phyloP scores from a whole-genome alignment of 2,329 filamentous ascomycete genomes.

The Botryotinia calthae region DNA sequence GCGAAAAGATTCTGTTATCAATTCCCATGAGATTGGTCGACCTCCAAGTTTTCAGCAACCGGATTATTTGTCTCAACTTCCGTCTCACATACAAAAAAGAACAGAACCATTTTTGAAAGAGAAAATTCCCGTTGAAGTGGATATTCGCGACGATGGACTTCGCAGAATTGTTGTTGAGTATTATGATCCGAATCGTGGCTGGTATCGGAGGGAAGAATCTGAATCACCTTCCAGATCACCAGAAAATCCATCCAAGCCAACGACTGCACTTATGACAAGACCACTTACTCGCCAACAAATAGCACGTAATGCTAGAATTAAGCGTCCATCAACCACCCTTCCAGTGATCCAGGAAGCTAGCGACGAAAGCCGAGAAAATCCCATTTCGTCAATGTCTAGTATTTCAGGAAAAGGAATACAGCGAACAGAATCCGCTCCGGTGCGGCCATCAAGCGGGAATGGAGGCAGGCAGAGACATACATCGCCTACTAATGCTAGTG shows the following conservation, averaged over 20 bases:
- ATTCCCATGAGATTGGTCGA: not conserved
- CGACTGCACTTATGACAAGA: slow-evolving; percentile 6
- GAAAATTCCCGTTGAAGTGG: not conserved
- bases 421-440: slow-evolving; percentile 10
- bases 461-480: not conserved
- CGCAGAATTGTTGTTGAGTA: slow-evolving; percentile 22
- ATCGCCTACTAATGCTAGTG: not conserved
- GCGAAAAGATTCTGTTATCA: not conserved
- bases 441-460: not conserved
- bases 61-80: not conserved
- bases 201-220: slow-evolving; percentile 22
- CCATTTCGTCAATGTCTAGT: not conserved
- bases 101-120: not conserved
- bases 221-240: not conserved
- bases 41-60: not conserved
- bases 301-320: slow-evolving; percentile 31
- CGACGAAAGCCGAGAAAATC: not conserved
- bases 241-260: not conserved
- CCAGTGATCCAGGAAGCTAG: slow-evolving; percentile 21
- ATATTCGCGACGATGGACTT: not conserved
- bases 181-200: slow-evolving; percentile 24
- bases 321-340: slow-evolving; percentile 30
- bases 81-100: not conserved
- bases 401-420: not conserved
- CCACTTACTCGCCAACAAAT: slow-evolving; percentile 28